A percentile compares a stretch with the other conserved stretches of the same genome.
phyloP scores from a whole-genome alignment of 2,329 filamentous ascomycete species.

The Trichoderma breve region DNA sequence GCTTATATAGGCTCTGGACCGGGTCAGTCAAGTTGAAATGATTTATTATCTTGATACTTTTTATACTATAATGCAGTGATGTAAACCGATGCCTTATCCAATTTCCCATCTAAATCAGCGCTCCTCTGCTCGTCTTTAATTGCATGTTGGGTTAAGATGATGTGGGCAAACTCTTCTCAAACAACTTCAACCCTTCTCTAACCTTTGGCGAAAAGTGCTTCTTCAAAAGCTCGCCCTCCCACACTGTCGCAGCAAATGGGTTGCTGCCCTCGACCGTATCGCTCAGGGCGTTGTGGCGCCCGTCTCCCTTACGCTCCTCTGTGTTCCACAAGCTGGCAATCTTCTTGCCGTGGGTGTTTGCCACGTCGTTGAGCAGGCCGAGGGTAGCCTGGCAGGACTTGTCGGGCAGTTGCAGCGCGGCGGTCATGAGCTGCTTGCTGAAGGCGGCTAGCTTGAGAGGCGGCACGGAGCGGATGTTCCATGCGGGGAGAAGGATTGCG shows the following conservation, averaged over 20 bases:
- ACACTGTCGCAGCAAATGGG: constrained; percentile 84
- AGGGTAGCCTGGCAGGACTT: constrained; percentile 81
- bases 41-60: not conserved
- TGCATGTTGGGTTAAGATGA: constrained; percentile 23
- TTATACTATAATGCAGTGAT: not conserved
- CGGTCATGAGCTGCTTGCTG: constrained; percentile 82
- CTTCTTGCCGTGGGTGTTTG: constrained; percentile 78
- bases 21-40: not conserved
- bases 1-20: not conserved
- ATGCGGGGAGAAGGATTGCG: constrained; percentile 72
- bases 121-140: not conserved
- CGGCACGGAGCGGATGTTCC: constrained; percentile 71
- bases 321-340: constrained; percentile 88
- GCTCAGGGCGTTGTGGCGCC: constrained; percentile 72
- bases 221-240: constrained; percentile 87
- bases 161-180: constrained; percentile 63
- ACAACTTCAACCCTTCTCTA: constrained; percentile 65
- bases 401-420: constrained; percentile 82
- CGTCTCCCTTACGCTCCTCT: constrained; percentile 89
- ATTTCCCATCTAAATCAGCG: constrained; percentile 2
- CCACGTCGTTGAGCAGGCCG: constrained; percentile 72
- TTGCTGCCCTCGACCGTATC: constrained; percentile 81
- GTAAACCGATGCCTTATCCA: not conserved
- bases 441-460: constrained; percentile 87
- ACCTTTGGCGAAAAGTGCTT: constrained; percentile 86